A percentile compares a stretch with the other conserved stretches of the same genome.
Evolutionary conservation across 306 rosid genomes (phyloP).

Genomic region (Hippophae tibetana): DNA sequence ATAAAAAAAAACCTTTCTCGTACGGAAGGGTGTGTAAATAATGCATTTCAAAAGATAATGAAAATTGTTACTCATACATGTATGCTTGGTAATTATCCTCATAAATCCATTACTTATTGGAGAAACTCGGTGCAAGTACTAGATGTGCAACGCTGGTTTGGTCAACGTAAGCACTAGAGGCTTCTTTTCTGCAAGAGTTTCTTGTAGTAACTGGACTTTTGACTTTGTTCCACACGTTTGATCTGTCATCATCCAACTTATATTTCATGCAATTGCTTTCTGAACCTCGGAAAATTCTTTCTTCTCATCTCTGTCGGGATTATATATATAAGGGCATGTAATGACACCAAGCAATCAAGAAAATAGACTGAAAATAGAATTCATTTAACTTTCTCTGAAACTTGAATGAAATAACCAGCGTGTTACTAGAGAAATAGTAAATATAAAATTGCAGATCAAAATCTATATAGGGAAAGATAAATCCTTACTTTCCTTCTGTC

Average conservation of each 20-base stretch:
- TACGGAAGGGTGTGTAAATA: too few relatives aligned
- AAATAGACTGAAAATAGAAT: background rate
- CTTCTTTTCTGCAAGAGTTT: too few relatives aligned
- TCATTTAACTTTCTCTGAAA: too few relatives aligned
- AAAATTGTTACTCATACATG: too few relatives aligned
- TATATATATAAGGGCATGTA: background rate
- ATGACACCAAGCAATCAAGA: background rate
- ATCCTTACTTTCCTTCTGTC: constrained; percentile 8
- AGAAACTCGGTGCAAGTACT: too few relatives aligned
- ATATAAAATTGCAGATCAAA: background rate
- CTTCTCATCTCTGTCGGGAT: background rate
- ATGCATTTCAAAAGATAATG: too few relatives aligned
- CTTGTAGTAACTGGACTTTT: too few relatives aligned
- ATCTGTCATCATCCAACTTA: background rate
- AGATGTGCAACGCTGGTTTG: too few relatives aligned
- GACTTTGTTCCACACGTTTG: background rate
- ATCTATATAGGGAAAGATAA: background rate
- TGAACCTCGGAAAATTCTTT: background rate
- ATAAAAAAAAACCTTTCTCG: too few relatives aligned
- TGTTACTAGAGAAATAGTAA: background rate
- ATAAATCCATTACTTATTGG: too few relatives aligned
- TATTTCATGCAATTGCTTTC: background rate
- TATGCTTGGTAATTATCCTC: too few relatives aligned
- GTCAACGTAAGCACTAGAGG: too few relatives aligned
- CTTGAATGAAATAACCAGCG: background rate